Base-by-base conservation (phyloP, 2,329 filamentous ascomycete genomes). In the Madurella mycetomatis region DNA sequence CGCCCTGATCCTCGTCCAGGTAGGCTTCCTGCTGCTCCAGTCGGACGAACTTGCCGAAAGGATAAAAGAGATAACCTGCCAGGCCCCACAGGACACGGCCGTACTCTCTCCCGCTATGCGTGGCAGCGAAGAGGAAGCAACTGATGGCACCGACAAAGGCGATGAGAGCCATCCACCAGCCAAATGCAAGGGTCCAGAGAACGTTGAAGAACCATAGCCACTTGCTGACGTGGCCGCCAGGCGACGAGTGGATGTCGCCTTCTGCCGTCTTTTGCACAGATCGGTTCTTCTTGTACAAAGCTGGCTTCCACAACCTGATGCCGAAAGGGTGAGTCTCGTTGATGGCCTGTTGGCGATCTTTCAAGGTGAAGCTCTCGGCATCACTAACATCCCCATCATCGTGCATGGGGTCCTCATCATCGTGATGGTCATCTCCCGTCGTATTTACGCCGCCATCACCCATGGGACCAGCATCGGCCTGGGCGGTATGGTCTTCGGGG, bases 251-350 rank as follows among this genome's bases (percentile, higher is more conserved):
- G 55, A 99, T 97, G 70, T 99, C 94, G 13, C 88, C 92, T 73
- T 97, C 92, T 5, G 94, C 94, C 45, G 86, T 95, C 72, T 95
- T 94, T 70, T 97, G 91, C 39, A 99, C 95, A 1, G 94, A 99
- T 53, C 94, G 86, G 64, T 88, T 86, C 72, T 99, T 99, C 74
- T 99, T 99, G 80, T 99, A 99, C 59, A 99, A 72, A 1, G 94
- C 95, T 42, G 94, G 94, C 72, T 99, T 99, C 94, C 94, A 99
- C 60, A 99, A 90, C 69, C 95, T 86, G 68, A 99, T 97, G 77
- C 94, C 94, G 65, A 99, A 99, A 0, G 94, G 94, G 77, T 99
- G 94, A 0, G 94, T 99, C 70, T 96, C 87, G 73, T 99, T 99
- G 77, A 99, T 99, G 61, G 94, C 94, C 69, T 96, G 86, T 72